Percentiles rank a stretch among this genome's conserved stretches.
phyloP scores from a whole-genome alignment of 257 asterid species.

The Forsythia suspensa region DNA sequence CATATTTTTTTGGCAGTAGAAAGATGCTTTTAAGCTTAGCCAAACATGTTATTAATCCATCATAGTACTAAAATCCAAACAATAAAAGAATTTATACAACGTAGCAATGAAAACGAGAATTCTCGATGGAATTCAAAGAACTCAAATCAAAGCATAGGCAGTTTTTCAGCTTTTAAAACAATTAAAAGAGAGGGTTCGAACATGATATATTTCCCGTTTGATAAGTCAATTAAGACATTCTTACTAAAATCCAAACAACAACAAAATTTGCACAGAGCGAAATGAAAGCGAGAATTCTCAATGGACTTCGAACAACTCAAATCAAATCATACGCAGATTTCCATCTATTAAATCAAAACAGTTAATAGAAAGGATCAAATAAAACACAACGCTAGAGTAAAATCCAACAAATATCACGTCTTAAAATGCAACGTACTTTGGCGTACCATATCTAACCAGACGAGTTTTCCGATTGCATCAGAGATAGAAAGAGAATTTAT shows the following conservation, averaged over 20 bases:
- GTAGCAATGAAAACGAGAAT: not conserved
- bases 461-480: not conserved
- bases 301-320: not conserved
- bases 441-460: slow-evolving; percentile 23
- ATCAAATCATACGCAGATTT: not conserved
- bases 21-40: not conserved
- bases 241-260: not conserved
- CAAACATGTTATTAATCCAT: not conserved
- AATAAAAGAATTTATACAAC: not conserved
- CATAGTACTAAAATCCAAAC: not conserved
- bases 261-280: not conserved
- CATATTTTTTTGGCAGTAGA: no score
- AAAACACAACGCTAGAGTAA: no score
- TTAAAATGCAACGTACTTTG: not conserved
- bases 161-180: not conserved
- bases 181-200: not conserved
- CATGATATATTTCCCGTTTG: not conserved
- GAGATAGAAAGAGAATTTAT: slow-evolving; percentile 9
- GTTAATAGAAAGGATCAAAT: not conserved
- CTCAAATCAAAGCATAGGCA: not conserved
- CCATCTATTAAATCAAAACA: not conserved
- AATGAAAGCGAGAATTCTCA: not conserved
- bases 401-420: not conserved
- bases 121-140: slow-evolving; percentile 5
- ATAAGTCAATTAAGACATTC: not conserved